phyloP scores from a whole-genome alignment of 768 basidiomycete species.

The Mycena vitilis region DNA sequence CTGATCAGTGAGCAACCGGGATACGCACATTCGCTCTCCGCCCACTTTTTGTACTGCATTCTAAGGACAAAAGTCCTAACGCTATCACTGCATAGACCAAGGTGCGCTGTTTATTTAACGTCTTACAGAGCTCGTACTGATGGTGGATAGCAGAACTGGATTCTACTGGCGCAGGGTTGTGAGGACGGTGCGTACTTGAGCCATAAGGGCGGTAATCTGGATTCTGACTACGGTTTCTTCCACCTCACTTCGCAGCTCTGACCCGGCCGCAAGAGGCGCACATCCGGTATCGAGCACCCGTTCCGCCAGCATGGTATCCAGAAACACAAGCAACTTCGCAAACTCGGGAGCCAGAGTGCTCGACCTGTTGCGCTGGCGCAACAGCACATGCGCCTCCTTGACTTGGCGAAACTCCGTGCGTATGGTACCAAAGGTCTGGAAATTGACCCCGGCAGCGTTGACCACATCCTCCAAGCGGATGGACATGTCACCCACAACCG shows the following conservation, averaged over 20 bases:
- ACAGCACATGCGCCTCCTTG: neutral
- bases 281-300: neutral
- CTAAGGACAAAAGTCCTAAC: too few relatives aligned
- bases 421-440: slow-evolving; percentile 1
- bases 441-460: slow-evolving; percentile 4
- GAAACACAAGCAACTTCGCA: neutral
- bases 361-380: neutral
- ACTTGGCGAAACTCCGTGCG: slow-evolving; percentile 7
- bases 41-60: too few relatives aligned
- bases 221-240: neutral
- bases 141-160: too few relatives aligned
- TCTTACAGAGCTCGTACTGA: too few relatives aligned
- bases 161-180: too few relatives aligned
- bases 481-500: neutral
- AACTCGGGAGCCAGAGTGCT: neutral
- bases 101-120: too few relatives aligned
- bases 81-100: too few relatives aligned
- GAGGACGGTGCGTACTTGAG: neutral
- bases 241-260: neutral
- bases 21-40: too few relatives aligned
- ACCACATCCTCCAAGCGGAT: slow-evolving; percentile 15
- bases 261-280: neutral
- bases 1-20: too few relatives aligned
- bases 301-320: slow-evolving; percentile 5
- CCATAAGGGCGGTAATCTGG: neutral